These are phyloP conservation scores for Sclerotinia sclerotiorum DNA, from an alignment of 2,329 filamentous ascomycete genomes.

Conservation along the genomic window DNA sequence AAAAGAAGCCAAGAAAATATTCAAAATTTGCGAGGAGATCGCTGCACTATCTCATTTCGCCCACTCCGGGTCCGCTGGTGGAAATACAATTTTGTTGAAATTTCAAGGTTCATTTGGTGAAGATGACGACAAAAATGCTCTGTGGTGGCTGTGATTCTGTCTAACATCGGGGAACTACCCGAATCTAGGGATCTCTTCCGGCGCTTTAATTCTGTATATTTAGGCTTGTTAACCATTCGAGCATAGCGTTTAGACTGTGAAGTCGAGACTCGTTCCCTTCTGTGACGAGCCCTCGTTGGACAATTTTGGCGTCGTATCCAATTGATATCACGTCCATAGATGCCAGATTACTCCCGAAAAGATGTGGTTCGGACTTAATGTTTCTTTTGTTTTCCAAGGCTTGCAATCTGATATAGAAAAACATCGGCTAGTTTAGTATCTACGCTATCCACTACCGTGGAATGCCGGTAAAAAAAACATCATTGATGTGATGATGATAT, in stretches of 20 bases:
- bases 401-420: not conserved
- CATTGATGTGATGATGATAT: slow-evolving; percentile 6
- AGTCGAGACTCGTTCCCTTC: slow-evolving; percentile 8
- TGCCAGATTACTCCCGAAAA: not conserved
- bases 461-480: slow-evolving; percentile 17
- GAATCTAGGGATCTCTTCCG: slow-evolving; percentile 3
- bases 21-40: slow-evolving; percentile 13
- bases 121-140: slow-evolving; percentile 17
- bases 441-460: slow-evolving; percentile 14
- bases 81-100: slow-evolving; percentile 4
- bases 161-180: slow-evolving; percentile 19
- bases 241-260: not conserved
- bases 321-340: not conserved
- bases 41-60: slow-evolving; percentile 6
- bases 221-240: not conserved
- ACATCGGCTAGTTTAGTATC: not conserved
- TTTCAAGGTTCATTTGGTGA: slow-evolving; percentile 10
- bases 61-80: slow-evolving; percentile 1
- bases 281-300: not conserved
- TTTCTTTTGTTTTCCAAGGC: not conserved
- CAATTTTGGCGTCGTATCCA: not conserved
- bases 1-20: not conserved
- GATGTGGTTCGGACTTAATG: not conserved
- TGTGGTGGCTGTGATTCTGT: slow-evolving; percentile 10
- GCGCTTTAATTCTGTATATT: not conserved